Evolutionary conservation across 2,329 filamentous ascomycete species (phyloP), one percentile per base, ranked within the genome.

Genomic region (Eutypa lata): DNA sequence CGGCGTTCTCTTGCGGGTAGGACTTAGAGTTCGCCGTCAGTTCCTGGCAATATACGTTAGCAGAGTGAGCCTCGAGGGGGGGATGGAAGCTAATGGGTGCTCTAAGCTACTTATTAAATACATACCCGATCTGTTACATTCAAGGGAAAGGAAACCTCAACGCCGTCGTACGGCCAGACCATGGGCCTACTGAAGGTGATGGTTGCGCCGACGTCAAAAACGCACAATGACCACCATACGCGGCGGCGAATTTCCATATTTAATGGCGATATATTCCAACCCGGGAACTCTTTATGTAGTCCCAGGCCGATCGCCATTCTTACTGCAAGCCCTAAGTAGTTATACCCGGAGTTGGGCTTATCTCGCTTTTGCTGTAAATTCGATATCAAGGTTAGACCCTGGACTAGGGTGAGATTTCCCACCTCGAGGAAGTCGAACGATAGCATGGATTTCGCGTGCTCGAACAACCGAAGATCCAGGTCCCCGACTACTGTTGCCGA

Each of bases 281-380:
- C 62, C 8, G 61, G 65, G 35, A 73, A 68, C 50, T 79, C 76
- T 21, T 73, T 72, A 55, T 80, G 76, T 3, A 80, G 66, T 0
- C 77, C 76, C 4, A 80, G 61, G 0, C 76, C 75, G 48, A 78
- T 72, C 13, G 75, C 76, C 68, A 79, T 73, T n/a, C 76, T 66
- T 28, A 76, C 68, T 5, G 76, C 77, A 14, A 78, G 67, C 1
- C 76, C 76, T 33, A 77, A 69, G 44, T 74, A 76, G 56, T 78
- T 79, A 56, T 76, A 79, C 1, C 76, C 76, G 0, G 76, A 76
- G 54, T 80, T 80, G 3, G 77, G 76, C 37, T 75, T 72, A 58
- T 80, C 73, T 28, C 74, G 67, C 58, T 79, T 80, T 57, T 79
- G 76, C 45, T 62, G 59, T 53, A 67, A 67, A 35, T 70, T 70